Conservation (phyloP, 78 protist species). For the Guillardia theta region DNA sequence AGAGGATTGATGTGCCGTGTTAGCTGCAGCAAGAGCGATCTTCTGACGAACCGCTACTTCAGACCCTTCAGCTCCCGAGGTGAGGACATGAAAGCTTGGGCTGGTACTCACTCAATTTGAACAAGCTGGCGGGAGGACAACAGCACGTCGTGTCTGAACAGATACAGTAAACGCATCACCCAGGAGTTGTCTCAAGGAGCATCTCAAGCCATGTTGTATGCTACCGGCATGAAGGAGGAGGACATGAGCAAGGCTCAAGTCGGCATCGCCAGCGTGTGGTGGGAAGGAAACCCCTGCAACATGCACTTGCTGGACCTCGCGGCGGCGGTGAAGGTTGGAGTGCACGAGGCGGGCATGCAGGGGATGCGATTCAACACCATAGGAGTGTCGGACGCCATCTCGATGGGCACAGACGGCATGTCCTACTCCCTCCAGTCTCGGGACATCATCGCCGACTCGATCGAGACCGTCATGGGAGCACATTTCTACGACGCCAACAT, state of each 20-base stretch:
- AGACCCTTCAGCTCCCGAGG: too few species aligned
- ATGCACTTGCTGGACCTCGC: conserved; percentile 21
- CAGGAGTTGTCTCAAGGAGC: background rate
- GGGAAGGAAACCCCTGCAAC: conserved; percentile 24
- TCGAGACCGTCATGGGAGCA: conserved; percentile 39
- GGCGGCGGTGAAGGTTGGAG: background rate
- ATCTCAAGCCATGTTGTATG: background rate
- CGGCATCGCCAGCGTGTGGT: conserved; percentile 6
- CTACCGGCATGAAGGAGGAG: background rate
- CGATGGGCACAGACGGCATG: conserved; percentile 42
- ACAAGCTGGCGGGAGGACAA: too few species aligned
- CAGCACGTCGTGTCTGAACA: too few species aligned
- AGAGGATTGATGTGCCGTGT: too few species aligned
- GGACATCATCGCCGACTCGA: conserved; percentile 64
- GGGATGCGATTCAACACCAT: conserved; percentile 18
- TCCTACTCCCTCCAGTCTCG: conserved; percentile 59
- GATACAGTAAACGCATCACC: background rate
- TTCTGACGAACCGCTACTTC: too few species aligned
- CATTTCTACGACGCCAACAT: conserved; percentile 68
- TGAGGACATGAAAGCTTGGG: too few species aligned
- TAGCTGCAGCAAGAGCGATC: too few species aligned
- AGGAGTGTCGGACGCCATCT: background rate
- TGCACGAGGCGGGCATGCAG: background rate
- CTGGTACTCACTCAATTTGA: too few species aligned
- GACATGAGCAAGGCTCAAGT: background rate